Percentiles rank a stretch among this genome's conserved stretches.
phyloP scores from a whole-genome alignment of 257 asterid genomes.

The Echium plantagineum region DNA sequence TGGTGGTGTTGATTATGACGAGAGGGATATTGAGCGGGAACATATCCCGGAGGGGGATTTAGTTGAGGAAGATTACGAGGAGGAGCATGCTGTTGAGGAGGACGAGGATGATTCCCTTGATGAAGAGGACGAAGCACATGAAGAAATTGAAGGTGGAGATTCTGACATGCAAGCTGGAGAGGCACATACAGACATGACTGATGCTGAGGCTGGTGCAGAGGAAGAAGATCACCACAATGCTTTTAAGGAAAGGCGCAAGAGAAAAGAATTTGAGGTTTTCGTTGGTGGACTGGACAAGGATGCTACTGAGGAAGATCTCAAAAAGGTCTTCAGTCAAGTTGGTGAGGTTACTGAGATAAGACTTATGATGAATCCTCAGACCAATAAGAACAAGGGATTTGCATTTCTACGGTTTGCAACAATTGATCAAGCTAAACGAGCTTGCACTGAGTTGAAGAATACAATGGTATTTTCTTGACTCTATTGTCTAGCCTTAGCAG shows the following conservation, averaged over 20 bases:
- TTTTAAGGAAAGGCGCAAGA: slow-evolving; percentile 77
- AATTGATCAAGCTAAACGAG: slow-evolving; percentile 86
- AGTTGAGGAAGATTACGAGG: slow-evolving; percentile 56
- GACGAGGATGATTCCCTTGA: slow-evolving; percentile 56
- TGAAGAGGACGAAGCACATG: slow-evolving; percentile 60
- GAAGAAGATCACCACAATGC: slow-evolving; percentile 83
- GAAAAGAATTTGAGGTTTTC: slow-evolving; percentile 92
- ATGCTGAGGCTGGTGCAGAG: slow-evolving; percentile 41
- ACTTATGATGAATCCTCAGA: slow-evolving; percentile 95
- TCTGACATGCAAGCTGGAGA: slow-evolving; percentile 39
- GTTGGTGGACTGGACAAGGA: slow-evolving; percentile 99
- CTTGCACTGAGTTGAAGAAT: slow-evolving; percentile 71
- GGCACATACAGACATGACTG: slow-evolving; percentile 47
- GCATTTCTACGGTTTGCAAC: slow-evolving; percentile 96
- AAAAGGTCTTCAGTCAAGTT: slow-evolving; percentile 72
- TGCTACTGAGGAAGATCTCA: slow-evolving; percentile 86
- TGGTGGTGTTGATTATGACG: slow-evolving; percentile 71
- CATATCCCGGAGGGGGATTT: slow-evolving; percentile 47
- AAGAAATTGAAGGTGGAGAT: slow-evolving; percentile 66
- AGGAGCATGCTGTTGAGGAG: slow-evolving; percentile 42
- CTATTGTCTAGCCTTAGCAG: slow-evolving; percentile 18
- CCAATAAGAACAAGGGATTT: slow-evolving; percentile 92
- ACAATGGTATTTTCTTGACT: slow-evolving; percentile 67
- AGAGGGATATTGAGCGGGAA: slow-evolving; percentile 70
- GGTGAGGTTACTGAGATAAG: slow-evolving; percentile 93